A percentile compares a stretch with the other conserved stretches of the same genome.
These are phyloP conservation scores for Penicillium longicatenatum DNA, from an alignment of 495 filamentous ascomycete genomes.

Conservation along the genomic window DNA sequence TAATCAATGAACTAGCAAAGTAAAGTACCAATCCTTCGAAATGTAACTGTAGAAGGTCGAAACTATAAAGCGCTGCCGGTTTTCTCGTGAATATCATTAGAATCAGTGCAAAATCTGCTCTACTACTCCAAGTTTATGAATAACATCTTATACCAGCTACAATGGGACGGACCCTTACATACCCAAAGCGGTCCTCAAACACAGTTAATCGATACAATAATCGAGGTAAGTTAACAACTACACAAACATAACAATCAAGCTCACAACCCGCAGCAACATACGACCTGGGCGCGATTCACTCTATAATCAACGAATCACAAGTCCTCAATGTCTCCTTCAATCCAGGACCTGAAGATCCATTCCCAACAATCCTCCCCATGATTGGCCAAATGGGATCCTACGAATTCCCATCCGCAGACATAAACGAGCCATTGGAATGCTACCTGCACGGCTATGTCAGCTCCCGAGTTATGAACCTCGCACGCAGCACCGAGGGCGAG, in stretches of 20 bases:
- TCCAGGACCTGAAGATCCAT: slow-evolving; percentile 59
- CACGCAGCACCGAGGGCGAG: slow-evolving; percentile 46
- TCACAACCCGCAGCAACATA: slow-evolving; percentile 60
- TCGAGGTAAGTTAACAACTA: slow-evolving; percentile 51
- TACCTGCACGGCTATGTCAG: slow-evolving; percentile 90
- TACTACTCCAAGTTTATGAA: no score
- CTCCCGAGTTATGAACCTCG: slow-evolving; percentile 72
- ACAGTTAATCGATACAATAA: slow-evolving; percentile 72
- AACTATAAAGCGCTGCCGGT: not conserved
- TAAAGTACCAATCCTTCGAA: not conserved
- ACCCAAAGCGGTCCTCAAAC: slow-evolving; percentile 66
- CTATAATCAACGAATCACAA: slow-evolving; percentile 75
- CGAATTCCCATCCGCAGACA: slow-evolving; percentile 58
- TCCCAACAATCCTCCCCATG: slow-evolving; percentile 83
- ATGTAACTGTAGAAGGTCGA: not conserved
- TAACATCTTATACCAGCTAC: not conserved
- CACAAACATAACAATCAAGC: not conserved
- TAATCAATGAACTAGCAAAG: not conserved
- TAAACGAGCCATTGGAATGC: slow-evolving; percentile 70
- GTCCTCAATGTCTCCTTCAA: slow-evolving; percentile 86
- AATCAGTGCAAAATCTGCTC: no score
- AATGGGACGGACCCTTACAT: slow-evolving; percentile 61
- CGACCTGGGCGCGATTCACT: slow-evolving; percentile 73
- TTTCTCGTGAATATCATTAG: no score
- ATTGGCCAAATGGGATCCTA: slow-evolving; percentile 82